Percentiles rank a stretch among this genome's conserved stretches.
These are phyloP conservation scores for Isoetes engelmannii DNA, from an alignment of 83 land plant genomes.

Conservation along the genomic window DNA sequence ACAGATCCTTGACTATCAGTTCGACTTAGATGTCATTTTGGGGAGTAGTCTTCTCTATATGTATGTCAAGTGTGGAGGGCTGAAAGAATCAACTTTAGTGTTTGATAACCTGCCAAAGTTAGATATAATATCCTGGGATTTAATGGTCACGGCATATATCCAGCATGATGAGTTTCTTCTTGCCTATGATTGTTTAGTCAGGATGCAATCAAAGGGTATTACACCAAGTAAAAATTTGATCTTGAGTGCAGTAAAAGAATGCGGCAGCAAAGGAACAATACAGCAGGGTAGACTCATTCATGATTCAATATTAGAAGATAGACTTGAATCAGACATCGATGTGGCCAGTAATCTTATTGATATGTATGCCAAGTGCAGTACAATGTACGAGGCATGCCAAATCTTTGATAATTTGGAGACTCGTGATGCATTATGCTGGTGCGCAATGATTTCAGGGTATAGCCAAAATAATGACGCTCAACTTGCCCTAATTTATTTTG, in stretches of 20 bases:
- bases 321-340: slow-evolving; percentile 4
- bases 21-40: slow-evolving; percentile 2
- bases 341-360: not conserved
- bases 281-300: slow-evolving; percentile 8
- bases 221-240: not conserved
- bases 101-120: not conserved
- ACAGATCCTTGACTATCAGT: not conserved
- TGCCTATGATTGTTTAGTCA: not conserved
- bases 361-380: too few relatives aligned
- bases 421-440: too few relatives aligned
- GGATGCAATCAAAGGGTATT: not conserved
- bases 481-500: slow-evolving; percentile 2
- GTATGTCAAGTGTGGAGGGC: not conserved
- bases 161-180: not conserved
- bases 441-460: too few relatives aligned
- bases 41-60: slow-evolving; percentile 3
- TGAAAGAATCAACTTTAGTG: too few relatives aligned
- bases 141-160: not conserved
- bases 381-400: too few relatives aligned
- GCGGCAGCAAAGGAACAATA: not conserved
- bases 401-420: too few relatives aligned
- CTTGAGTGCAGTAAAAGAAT: not conserved
- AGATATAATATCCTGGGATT: not conserved
- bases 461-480: too few relatives aligned
- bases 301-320: slow-evolving; percentile 2